These are phyloP conservation scores for Thelephora ganbajun DNA, from an alignment of 768 basidiomycete species.

Conservation along the genomic window DNA sequence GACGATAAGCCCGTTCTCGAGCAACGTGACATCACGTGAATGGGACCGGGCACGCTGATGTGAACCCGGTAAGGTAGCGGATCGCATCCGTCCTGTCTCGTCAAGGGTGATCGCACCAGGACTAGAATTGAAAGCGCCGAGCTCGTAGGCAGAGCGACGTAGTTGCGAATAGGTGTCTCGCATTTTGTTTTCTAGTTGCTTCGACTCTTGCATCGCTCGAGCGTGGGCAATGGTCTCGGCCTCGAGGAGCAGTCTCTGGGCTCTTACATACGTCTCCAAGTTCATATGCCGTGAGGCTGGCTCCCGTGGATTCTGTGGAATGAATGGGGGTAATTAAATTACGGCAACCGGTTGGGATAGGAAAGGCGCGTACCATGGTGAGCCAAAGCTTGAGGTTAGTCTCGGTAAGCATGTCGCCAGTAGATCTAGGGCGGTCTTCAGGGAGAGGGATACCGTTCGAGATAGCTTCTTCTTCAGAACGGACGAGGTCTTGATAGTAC, in stretches of 20 bases:
- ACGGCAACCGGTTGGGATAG: not conserved
- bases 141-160: slow-evolving; percentile 66
- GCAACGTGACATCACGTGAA: slow-evolving; percentile 62
- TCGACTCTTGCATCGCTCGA: slow-evolving; percentile 66
- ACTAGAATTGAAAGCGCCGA: slow-evolving; percentile 32
- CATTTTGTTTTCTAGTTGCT: slow-evolving; percentile 60
- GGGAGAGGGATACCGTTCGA: slow-evolving; percentile 29
- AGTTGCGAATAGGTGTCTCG: slow-evolving; percentile 71
- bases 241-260: slow-evolving; percentile 69
- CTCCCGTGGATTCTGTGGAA: slow-evolving; percentile 73
- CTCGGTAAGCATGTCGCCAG: slow-evolving; percentile 58
- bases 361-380: slow-evolving; percentile 38
- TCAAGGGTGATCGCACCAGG: slow-evolving; percentile 14
- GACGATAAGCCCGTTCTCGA: slow-evolving; percentile 83
- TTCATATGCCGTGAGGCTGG: slow-evolving; percentile 77
- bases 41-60: slow-evolving; percentile 29
- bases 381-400: slow-evolving; percentile 74
- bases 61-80: slow-evolving; percentile 19
- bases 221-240: slow-evolving; percentile 72
- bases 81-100: slow-evolving; percentile 10
- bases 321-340: not conserved
- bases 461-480: slow-evolving; percentile 61
- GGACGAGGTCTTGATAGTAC: slow-evolving; percentile 61
- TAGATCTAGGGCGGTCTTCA: slow-evolving; percentile 50
- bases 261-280: slow-evolving; percentile 66